Evolutionary conservation across 345 rosid genomes (phyloP).

Genomic region (Cardamine resedifolia): DNA sequence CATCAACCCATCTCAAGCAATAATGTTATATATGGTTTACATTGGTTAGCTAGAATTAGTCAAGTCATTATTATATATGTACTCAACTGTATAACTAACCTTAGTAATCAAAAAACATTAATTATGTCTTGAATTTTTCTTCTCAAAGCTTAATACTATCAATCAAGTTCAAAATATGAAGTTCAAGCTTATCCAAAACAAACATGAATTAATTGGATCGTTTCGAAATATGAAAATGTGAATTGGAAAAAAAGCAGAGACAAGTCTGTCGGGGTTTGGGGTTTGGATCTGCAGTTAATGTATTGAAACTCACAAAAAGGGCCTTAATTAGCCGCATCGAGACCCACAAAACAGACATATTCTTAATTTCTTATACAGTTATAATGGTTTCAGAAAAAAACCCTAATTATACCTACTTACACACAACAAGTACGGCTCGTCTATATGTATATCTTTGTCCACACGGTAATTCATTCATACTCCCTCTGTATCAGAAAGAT

Average conservation of each 20-base stretch:
- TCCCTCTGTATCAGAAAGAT: too few species aligned
- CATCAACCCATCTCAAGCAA: background rate
- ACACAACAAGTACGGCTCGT: background rate
- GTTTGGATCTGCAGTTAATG: constrained; percentile 28
- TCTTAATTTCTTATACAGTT: constrained; percentile 21
- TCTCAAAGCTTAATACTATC: background rate
- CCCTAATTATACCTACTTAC: background rate
- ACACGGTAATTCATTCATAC: background rate
- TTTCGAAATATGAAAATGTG: constrained; percentile 5
- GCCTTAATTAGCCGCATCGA: constrained; percentile 23
- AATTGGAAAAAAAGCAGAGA: constrained; percentile 10
- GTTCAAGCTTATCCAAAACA: background rate
- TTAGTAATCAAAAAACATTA: too few species aligned
- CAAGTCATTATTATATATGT: too few species aligned
- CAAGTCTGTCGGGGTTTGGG: constrained; percentile 28
- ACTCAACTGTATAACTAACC: background rate
- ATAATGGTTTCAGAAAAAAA: constrained; percentile 15
- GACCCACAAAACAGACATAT: constrained; percentile 31
- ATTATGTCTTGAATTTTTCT: background rate
- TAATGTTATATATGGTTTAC: background rate
- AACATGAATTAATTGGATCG: constrained; percentile 1
- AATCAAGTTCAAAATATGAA: background rate
- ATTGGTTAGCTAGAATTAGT: background rate
- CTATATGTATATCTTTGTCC: background rate
- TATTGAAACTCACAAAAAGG: constrained; percentile 21